Base-by-base conservation (phyloP, 306 rosid species). In the Sophora flavescens region DNA sequence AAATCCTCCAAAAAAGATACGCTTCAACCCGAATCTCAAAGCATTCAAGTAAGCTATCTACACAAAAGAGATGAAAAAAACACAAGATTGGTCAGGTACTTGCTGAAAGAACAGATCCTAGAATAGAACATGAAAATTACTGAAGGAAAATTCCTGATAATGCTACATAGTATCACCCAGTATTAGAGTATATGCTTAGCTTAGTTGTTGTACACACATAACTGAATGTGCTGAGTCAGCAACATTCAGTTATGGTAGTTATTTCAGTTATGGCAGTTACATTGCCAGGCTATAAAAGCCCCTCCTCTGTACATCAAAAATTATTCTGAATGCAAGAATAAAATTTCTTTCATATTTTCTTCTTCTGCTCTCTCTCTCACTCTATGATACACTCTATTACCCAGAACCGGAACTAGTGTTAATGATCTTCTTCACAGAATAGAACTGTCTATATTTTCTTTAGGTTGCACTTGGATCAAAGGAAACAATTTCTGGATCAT, bases 1-100 rank as follows among this genome's bases (percentile, higher is more conserved):
- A 93, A 92, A 95, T 75, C 99, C 99, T 83, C 99, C 99, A 41
- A 95, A 95, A 87, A 92, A 92, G 32, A 95, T 95, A 57, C 99
- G 88, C 86, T 95, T 95, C 72, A 95, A 85, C 82, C 91, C 90
- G 78, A 88, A 92, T 47, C 89, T 88, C 70, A 95, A 81, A 52
- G 99, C 99, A 91, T 84, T 95, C 86, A 96, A 85, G 79, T 92
- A 92, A 68, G 99, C 65, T 83, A 95, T 89, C 99, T 95, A 81
- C 86, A 72, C 18, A 70, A 16, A 10, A 63, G 66, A 62, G 26
- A 80, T 70, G 79, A 78, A 74, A 63, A 63, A 35, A 64, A 78
- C 13, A 64, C 47, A 15, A 4, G 44, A 76, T 65, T 39, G 16
- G 73, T 69, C 60, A 63, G 76, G 73, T 48, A 53, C 56, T 32